phyloP scores from a whole-genome alignment of 1,284 basidiomycete species.

The Apiotrichum laibachii region DNA sequence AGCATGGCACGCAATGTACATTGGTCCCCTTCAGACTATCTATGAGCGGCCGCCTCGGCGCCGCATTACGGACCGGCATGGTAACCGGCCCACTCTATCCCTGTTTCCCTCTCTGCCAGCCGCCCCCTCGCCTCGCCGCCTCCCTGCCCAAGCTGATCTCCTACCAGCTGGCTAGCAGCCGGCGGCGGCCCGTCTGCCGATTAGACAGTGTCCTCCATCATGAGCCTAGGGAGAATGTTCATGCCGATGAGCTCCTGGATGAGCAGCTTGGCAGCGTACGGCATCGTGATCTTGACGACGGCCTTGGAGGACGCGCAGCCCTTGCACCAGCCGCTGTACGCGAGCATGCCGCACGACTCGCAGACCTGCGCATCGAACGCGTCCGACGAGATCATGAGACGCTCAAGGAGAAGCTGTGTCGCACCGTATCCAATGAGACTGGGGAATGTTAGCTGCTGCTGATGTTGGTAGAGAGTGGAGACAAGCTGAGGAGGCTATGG shows the following conservation, averaged over 20 bases:
- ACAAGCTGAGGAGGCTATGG: no score
- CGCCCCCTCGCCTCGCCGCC: no score
- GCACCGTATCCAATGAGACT: constrained; percentile 91
- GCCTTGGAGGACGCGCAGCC: constrained; percentile 95
- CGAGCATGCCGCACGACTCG: constrained; percentile 90
- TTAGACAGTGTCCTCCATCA: constrained; percentile 61
- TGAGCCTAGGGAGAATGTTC: constrained; percentile 83
- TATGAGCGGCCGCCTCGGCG: no score
- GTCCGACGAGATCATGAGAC: constrained; percentile 96
- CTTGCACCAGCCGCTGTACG: constrained; percentile 88
- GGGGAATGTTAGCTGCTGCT: no score
- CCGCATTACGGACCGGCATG: no score
- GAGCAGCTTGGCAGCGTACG: constrained; percentile 93
- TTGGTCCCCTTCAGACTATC: no score
- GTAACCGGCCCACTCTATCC: no score
- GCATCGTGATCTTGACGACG: constrained; percentile 94
- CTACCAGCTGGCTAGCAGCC: no score
- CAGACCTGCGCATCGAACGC: constrained; percentile 97
- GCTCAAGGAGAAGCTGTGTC: constrained; percentile 90
- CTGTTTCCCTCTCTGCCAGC: no score
- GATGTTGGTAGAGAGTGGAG: not conserved
- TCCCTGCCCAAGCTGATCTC: no score
- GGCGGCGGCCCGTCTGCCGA: no score
- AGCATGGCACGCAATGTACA: no score
- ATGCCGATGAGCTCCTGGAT: constrained; percentile 98